Conservation (phyloP, 192 early-diverging fungal genomes). For the Mortierella antarctica region DNA sequence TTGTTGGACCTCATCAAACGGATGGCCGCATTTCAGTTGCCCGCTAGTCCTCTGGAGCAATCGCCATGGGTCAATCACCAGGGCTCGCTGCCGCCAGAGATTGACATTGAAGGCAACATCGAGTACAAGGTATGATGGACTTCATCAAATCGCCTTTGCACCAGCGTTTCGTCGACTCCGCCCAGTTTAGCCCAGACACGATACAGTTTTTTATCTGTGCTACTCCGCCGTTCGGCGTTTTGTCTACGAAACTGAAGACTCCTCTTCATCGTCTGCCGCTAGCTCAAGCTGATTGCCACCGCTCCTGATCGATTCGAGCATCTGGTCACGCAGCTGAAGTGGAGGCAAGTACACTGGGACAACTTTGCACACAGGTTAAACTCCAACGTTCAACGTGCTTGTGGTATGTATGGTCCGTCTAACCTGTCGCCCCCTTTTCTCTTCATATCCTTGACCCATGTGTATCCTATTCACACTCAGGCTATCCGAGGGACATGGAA, state of each 20-base stretch:
- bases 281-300: conserved; percentile 81
- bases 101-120: conserved; percentile 88
- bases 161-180: conserved; percentile 5
- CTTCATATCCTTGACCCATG: neutral
- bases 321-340: conserved; percentile 91
- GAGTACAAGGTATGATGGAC: conserved; percentile 79
- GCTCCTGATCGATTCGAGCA: conserved; percentile 81
- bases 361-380: no score
- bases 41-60: conserved; percentile 14
- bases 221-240: neutral
- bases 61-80: conserved; percentile 52
- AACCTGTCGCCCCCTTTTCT: neutral
- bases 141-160: neutral
- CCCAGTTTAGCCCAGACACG: neutral
- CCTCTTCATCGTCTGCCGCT: neutral
- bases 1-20: neutral
- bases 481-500: conserved; percentile 88
- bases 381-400: neutral
- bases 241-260: no score
- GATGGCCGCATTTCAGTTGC: conserved; percentile 45
- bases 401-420: neutral
- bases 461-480: conserved; percentile 24
- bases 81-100: conserved; percentile 76
- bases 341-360: conserved; percentile 62
- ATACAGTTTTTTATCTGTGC: neutral